Base-by-base conservation (phyloP, 441 rosid species). In the Bruguiera hainesii region DNA sequence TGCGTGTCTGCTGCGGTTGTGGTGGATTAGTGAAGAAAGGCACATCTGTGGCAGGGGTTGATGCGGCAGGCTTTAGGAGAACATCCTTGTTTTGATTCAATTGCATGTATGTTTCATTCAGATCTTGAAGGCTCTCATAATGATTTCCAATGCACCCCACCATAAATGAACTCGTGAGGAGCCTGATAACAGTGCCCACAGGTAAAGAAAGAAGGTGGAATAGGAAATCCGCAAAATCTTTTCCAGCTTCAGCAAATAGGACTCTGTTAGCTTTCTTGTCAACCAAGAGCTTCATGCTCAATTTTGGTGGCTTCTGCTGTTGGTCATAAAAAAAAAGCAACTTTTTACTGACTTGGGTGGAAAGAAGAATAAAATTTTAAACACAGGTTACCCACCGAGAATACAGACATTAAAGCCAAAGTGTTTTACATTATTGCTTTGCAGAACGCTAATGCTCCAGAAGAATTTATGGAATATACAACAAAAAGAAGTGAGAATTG, bases 201-300 rank as follows among this genome's bases (percentile, higher is more conserved):
- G 78, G 82, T 39, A 80, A 18, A 3, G 63, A 19, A 3, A 73
- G 55, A 3, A 80, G 26, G 62, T 67, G 61, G 26, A 78, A 70
- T 2, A 78, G 71, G 37, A 79, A 79, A 51, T 77, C 79, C 0
- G 75, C 76, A 6, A 81, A 70, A 5, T 69, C 77, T 23, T 74
- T 76, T 19, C 70, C 71, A 5, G 72, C 75, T 51, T 81, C 78
- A 0, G 81, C 78, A 19, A 70, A 76, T 4, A 74, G 63, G 10
- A 79, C 75, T 61, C n/a, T 68, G 23, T 26, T 7, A 2, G 2
- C n/a, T 9, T 57, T 52, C 20, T n/a, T 67, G 60, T 76, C 72
- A 11, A 70, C 15, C 15, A 74, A 42, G n/a, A 74, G 68, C 66
- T 76, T 76, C 69, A 73, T 29, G 16, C 30, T 73, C 61, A 70